These are phyloP conservation scores for Backusella sp. DNA, from an alignment of 192 early-diverging fungal genomes.

Conservation along the genomic window DNA sequence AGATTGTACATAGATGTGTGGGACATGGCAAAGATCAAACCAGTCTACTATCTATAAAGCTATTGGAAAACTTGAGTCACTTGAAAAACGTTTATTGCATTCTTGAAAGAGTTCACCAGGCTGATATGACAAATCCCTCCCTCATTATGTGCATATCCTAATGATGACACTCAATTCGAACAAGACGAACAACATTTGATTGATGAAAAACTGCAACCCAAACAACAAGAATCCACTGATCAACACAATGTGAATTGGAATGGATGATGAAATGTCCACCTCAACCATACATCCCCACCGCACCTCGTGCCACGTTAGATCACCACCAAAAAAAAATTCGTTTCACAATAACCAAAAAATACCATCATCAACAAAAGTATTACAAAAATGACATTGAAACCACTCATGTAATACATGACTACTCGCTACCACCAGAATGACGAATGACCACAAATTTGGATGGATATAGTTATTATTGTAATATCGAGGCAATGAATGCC, in stretches of 20 bases:
- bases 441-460: constrained; percentile 37
- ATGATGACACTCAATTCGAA: background rate
- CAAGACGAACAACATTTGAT: no score
- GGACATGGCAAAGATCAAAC: constrained; percentile 49
- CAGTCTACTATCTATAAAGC: constrained; percentile 44
- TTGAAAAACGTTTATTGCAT: constrained; percentile 55
- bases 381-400: background rate
- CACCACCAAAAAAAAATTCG: no score
- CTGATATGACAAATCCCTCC: background rate
- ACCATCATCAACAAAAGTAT: background rate
- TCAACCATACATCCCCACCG: no score
- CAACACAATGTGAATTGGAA: no score
- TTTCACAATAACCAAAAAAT: background rate
- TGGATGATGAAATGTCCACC: no score
- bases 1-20: constrained; percentile 61
- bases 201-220: no score
- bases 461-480: constrained; percentile 50
- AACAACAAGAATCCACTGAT: background rate
- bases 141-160: background rate
- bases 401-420: background rate
- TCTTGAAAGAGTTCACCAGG: constrained; percentile 41
- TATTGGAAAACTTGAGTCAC: constrained; percentile 48
- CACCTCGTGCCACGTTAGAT: no score
- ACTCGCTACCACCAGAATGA: constrained; percentile 48
- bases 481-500: constrained; percentile 34